Evolutionary conservation across 1,284 basidiomycete species (phyloP).

Genomic region (Ustilago bromivora): DNA sequence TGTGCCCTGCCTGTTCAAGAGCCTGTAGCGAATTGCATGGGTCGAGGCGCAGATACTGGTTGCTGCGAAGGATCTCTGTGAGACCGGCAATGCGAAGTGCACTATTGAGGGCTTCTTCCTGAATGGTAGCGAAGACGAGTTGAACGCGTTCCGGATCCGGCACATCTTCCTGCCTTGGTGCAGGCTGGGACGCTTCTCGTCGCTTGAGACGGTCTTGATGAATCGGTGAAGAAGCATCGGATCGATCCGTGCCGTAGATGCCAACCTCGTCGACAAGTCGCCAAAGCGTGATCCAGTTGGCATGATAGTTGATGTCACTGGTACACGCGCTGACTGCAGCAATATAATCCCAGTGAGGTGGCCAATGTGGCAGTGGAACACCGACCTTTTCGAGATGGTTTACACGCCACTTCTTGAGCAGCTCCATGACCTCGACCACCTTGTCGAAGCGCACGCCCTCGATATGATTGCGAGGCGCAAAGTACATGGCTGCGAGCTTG

Average conservation of each 20-base stretch:
- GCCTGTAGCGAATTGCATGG: constrained; percentile 48
- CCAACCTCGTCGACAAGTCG: constrained; percentile 81
- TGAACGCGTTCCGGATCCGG: constrained; percentile 54
- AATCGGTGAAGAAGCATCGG: constrained; percentile 37
- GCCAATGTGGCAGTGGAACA: constrained; percentile 78
- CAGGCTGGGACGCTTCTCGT: constrained; percentile 1
- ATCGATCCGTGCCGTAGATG: constrained; percentile 70
- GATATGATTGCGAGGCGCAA: constrained; percentile 79
- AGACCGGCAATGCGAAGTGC: constrained; percentile 87
- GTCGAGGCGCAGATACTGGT: constrained; percentile 59
- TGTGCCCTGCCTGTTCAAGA: constrained; percentile 37
- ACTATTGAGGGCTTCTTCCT: constrained; percentile 83
- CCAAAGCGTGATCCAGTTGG: constrained; percentile 76
- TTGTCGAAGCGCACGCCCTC: constrained; percentile 81
- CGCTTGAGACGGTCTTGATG: constrained; percentile 37
- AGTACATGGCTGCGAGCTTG: constrained; percentile 81
- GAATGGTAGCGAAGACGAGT: constrained; percentile 23
- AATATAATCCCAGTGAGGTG: constrained; percentile 88
- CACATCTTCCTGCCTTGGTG: constrained; percentile 18
- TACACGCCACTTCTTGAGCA: constrained; percentile 81
- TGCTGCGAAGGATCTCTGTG: constrained; percentile 72
- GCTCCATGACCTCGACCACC: constrained; percentile 75
- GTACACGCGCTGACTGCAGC: constrained; percentile 81
- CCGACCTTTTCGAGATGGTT: constrained; percentile 81
- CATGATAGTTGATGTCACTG: constrained; percentile 88